Percentiles rank a stretch among this genome's conserved stretches.
These are phyloP conservation scores for Phoma sp. DNA, from an alignment of 2,329 filamentous ascomycete species.

Conservation along the genomic window DNA sequence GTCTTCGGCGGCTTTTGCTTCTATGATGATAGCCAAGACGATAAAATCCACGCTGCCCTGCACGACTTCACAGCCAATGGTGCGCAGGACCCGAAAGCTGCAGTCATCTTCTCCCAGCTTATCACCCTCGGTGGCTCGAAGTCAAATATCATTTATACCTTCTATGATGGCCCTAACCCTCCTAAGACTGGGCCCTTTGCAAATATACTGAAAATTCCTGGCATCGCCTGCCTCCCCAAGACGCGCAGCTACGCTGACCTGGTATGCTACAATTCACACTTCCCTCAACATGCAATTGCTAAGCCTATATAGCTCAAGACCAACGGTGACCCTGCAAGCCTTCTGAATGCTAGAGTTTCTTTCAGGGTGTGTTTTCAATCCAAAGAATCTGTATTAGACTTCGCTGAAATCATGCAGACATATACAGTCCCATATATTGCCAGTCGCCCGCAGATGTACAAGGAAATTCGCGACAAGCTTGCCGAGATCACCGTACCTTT, in stretches of 20 bases:
- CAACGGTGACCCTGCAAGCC: background rate
- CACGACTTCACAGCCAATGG: conserved; percentile 40
- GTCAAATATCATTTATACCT: conserved; percentile 25
- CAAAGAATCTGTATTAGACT: background rate
- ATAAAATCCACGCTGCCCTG: conserved; percentile 41
- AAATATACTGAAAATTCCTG: conserved; percentile 39
- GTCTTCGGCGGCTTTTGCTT: conserved; percentile 49
- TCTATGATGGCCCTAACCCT: conserved; percentile 33
- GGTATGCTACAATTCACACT: conserved; percentile 16
- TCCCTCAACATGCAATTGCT: background rate
- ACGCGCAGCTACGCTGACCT: conserved; percentile 44
- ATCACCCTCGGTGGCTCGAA: conserved; percentile 11
- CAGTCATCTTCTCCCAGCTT: conserved; percentile 30
- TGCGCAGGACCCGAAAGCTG: conserved; percentile 32
- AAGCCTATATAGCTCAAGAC: background rate
- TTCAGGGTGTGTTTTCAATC: background rate
- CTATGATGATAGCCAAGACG: conserved; percentile 37
- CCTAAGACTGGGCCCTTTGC: conserved; percentile 42
- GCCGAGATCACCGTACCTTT: conserved; percentile 29
- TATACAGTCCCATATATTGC: conserved; percentile 33
- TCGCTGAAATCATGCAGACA: conserved; percentile 25
- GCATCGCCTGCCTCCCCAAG: conserved; percentile 26
- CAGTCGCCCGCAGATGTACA: conserved; percentile 42
- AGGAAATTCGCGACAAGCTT: conserved; percentile 42
- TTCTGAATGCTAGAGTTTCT: background rate